These are phyloP conservation scores for Chromosphaera perkinsii DNA, from an alignment of 208 protist genomes.

Conservation along the genomic window DNA sequence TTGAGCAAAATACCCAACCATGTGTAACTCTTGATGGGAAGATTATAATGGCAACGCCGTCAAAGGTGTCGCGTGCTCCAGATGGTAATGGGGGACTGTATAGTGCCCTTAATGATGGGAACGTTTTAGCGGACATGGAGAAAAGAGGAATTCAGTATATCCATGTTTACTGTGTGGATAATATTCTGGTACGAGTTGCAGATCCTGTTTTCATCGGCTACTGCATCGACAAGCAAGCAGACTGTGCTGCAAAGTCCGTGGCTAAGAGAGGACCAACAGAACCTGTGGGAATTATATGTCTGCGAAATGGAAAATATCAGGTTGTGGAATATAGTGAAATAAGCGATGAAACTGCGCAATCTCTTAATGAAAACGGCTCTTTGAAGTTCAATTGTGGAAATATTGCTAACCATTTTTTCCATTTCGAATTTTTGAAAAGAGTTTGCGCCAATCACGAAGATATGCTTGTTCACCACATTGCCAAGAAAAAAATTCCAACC, in stretches of 20 bases:
- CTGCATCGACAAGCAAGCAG: constrained; percentile 46
- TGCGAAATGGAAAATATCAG: constrained; percentile 63
- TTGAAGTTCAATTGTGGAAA: constrained; percentile 88
- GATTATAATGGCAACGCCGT: constrained; percentile 73
- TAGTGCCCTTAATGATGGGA: constrained; percentile 51
- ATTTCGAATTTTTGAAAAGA: constrained; percentile 62
- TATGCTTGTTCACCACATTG: constrained; percentile 79
- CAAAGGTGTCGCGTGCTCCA: constrained; percentile 72
- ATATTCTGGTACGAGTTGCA: constrained; percentile 81
- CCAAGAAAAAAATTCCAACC: constrained; percentile 85
- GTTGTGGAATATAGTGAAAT: constrained; percentile 98
- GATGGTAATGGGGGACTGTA: constrained; percentile 95
- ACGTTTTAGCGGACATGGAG: constrained; percentile 70
- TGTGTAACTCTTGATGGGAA: constrained; percentile 83
- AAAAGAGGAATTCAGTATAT: constrained; percentile 76
- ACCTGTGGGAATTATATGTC: constrained; percentile 88
- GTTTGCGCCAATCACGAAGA: constrained; percentile 17
- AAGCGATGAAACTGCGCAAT: constrained; percentile 61
- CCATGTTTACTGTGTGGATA: constrained; percentile 92
- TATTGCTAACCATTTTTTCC: constrained; percentile 88
- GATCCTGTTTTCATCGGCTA: constrained; percentile 91
- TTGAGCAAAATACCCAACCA: constrained; percentile 75
- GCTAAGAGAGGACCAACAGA: constrained; percentile 73
- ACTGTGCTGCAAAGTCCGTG: constrained; percentile 84
- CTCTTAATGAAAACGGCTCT: constrained; percentile 54